Evolutionary conservation across 805 yeast species (phyloP), one percentile per base, ranked within the genome.

Genomic region (Cyberlindnera japonica): DNA sequence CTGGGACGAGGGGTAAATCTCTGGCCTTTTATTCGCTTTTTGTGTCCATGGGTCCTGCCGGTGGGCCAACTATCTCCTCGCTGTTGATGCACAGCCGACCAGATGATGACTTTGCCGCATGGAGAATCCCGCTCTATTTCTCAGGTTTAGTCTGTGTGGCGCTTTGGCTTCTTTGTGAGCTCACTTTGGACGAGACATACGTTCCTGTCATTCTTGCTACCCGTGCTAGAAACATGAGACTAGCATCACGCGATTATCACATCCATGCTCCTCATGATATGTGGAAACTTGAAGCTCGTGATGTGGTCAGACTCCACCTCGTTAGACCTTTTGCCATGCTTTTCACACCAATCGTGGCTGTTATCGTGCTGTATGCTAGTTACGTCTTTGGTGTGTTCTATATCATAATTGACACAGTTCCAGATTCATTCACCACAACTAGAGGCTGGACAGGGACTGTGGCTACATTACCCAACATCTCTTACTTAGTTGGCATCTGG

Each of bases 81-180:
- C 57, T 72, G 34, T 51, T 78, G 38, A 67, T 69, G 31, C 69
- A 71, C 14, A 64, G 42, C 35, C 38, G 46, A 35, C 49, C 63
- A 33, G 61, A 64, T 28, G 51, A 53, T 19, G 58, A 47, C 27
- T 42, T 64, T 44, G 76, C 73, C 5, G 50, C 62, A 2, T 80
- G 85, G 85, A 63, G 83, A 49, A 74, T 82, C 73, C 65, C 78
- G 5, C 62, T 68, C 20, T 80, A 77, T 67, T 63, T 75, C 39
- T 58, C 67, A 10, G 81, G 76, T 3, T 63, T 77, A 10, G 51
- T 73, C 24, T 38, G 60, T 4, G 35, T 63, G n/a, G 55, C 59
- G 17, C 47, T 68, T 1, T 53, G 64, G 26, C 14, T 62, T 5
- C 43, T 67, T 5, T 60, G 66, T 36, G 73, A 72, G 49, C 57